Base-by-base conservation (phyloP, 305 asterid species). In the Fraxinus dipetala region DNA sequence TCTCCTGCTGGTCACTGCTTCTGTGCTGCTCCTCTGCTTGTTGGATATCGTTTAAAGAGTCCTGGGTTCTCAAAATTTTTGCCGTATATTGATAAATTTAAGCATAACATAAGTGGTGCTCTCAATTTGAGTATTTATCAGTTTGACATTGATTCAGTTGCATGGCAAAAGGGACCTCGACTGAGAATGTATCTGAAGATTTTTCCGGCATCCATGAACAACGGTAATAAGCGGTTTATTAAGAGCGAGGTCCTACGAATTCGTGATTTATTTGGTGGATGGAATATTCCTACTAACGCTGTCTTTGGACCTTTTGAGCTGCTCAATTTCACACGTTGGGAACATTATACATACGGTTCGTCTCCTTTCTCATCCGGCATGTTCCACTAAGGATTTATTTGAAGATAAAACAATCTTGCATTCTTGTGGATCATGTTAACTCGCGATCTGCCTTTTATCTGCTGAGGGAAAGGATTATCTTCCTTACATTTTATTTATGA, bases 241-340 rank as follows among this genome's bases (percentile, higher is more conserved):
- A 45, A 18, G 59, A 94, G 94, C 67, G 98, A 94, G 88, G 87
- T 91, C 69, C 73, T 84, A 75, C 83, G 95, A 84, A 89, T 94
- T 72, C 88, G 83, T 26, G 81, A 86, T 83, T 78, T 85, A 87
- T 94, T 91, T 77, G 86, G 92, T 4, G 89, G 90, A 43, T 94
- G 98, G 98, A 63, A 18, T 69, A 88, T 94, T 82, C 87, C 67
- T 20, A 91, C 90, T 77, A 90, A 83, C 87, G 83, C 14, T 10
- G 80, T 90, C 43, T 94, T 90, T 88, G 98, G 98, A 81, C 98
- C 98, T 85, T 90, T 89, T 73, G 98, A 94, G 85, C 89, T 94
- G 87, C 91, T 94, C 82, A 91, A 90, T 78, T 91, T 92, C 92
- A 87, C 92, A 32, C 92, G 86, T 69, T 85, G 88, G 77, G 92